Base-by-base conservation (phyloP, 2,329 filamentous ascomycete genomes). In the Exophiala oligosperma region DNA sequence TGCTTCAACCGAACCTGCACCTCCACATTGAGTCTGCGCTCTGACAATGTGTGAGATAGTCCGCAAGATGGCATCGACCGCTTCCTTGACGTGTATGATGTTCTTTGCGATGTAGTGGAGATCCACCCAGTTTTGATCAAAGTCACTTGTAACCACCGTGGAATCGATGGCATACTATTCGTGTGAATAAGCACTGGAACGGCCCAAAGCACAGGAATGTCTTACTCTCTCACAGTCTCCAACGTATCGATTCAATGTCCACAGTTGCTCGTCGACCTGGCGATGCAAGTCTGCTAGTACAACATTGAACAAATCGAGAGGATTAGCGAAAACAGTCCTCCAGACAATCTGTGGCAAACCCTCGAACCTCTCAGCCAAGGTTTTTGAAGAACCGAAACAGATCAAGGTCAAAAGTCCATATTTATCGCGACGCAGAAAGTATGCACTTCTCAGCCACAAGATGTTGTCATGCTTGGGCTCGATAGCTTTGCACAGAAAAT, bases 81-180 rank as follows among this genome's bases (percentile, higher is more conserved):
- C 70, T 63, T 76, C 74, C 17, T 67, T 69, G 28, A 76, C 54
- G 57, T 72, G 73, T 11, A 72, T 73, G 38, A 67, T 64, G 49
- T 76, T 70, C 56, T 75, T 75, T 6, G 73, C 69, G n/a, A 75
- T 66, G 44, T 72, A 73, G 62, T 76, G 73, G 1, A 76, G 60
- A 1, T 62, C 67, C 1, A 69, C 56, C 61, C 69, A 67, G 40
- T 72, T 64, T n/a, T 23, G 24, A 14, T 51, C 21, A 41, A 53
- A 53, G n/a, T 53, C 26, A 14, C 40, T 38, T 12, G 40, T 43
- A 14, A 24, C 51, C 4, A 37, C 29, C 2, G 54, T 43, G 17
- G 40, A 43, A 43, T 43, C n/a, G 40, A 51, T 56, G 29, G 53
- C 37, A 41, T 52, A 23, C 50, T 52, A 14, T 8, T 35, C 2